A percentile compares a stretch with the other conserved stretches of the same genome.
Conservation (phyloP, 106 monocot species). For the Dendrobium chrysotoxum region DNA sequence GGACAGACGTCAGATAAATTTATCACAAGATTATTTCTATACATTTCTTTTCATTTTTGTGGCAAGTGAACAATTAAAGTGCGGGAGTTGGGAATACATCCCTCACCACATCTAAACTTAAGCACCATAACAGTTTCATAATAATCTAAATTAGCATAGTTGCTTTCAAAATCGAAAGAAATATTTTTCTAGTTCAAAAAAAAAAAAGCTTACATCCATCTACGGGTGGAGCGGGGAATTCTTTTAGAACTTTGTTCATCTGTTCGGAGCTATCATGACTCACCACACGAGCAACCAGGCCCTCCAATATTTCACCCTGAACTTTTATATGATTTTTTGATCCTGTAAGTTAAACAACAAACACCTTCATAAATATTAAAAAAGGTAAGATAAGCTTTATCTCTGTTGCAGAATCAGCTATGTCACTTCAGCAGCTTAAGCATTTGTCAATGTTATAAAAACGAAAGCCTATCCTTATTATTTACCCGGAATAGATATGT, state of each 20-base stretch:
- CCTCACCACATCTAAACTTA: background rate
- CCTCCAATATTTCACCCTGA: constrained; percentile 97
- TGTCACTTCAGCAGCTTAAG: background rate
- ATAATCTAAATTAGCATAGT: background rate
- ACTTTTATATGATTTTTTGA: constrained; percentile 86
- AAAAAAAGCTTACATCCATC: constrained; percentile 45
- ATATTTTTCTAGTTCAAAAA: background rate
- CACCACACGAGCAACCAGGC: constrained; percentile 91
- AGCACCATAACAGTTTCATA: background rate
- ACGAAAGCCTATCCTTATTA: background rate
- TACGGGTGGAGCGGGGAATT: constrained; percentile 42
- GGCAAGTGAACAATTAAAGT: background rate
- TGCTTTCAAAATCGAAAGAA: background rate
- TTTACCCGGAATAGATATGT: constrained; percentile 85
- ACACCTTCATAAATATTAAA: background rate
- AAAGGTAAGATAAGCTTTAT: background rate
- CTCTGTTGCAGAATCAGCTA: background rate
- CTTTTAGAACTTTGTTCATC: constrained; percentile 63
- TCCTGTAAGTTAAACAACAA: constrained; percentile 34
- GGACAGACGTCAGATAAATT: background rate
- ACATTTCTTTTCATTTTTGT: background rate
- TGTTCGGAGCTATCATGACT: constrained; percentile 69
- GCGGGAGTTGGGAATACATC: background rate
- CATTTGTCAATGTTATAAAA: background rate
- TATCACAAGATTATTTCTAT: background rate